Evolutionary conservation across 345 rosid genomes (phyloP), one percentile per base, ranked within the genome.

Genomic region (Citrus reticulata): DNA sequence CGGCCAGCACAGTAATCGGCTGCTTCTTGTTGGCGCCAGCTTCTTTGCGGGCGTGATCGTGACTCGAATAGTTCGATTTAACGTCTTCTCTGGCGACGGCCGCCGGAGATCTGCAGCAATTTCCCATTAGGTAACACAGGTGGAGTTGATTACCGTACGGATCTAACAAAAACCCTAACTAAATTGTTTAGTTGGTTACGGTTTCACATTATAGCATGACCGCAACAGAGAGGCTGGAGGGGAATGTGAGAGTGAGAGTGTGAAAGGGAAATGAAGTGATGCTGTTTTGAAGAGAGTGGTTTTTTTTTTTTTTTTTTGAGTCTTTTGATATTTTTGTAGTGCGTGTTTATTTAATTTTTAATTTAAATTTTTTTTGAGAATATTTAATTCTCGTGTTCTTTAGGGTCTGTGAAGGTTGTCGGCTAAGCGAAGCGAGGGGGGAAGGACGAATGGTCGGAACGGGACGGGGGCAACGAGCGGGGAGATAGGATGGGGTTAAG

Each of bases 91-190:
- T 85, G 71, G 98, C 99, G 0, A 94, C 98, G 3, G 99, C 91
- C 0, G 98, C 99, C 62, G 99, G 99, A 91, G 99, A 96, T 96
- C 99, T 94, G 86, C 99, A 96, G 81, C 99, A 96, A 85, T 96
- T 96, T 66, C 99, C 99, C 99, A 96, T 95, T 46, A 14, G 77
- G 35, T 49, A 42, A 10, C 51, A 32, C 19, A 35, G 1, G 59
- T 16, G 24, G 37, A 7, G 82, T 77, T 65, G 58, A 62, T 63
- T 34, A 57, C 57, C 60, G 10, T 3, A 40, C 74, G 74, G 88
- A 72, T 86, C 89, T 87, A 77, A 74, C 64, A 73, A 76, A 75
- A 75, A 63, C 70, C 81, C 82, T 80, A 85, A 79, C 77, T 63
- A 63, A 77, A 81, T 27, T 20, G 58, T 37, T 11, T 22, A 37